Evolutionary conservation across 495 filamentous ascomycete genomes (phyloP).

Genomic region (Evernia prunastri): DNA sequence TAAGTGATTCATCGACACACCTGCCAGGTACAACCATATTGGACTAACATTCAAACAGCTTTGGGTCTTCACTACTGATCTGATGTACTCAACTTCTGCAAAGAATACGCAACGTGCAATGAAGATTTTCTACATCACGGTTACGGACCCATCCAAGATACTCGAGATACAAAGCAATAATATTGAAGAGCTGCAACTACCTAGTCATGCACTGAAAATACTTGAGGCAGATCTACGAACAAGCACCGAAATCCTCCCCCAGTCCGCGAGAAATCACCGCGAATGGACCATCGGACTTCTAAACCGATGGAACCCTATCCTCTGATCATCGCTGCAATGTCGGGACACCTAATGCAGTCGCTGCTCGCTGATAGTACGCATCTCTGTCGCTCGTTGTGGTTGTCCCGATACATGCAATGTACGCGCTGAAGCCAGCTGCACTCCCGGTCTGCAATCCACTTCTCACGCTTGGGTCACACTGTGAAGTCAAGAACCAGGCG

Average conservation of each 20-base stretch:
- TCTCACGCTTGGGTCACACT: constrained; percentile 49
- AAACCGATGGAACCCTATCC: constrained; percentile 32
- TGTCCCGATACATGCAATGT: constrained; percentile 62
- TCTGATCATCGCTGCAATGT: background rate
- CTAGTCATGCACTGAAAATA: constrained; percentile 40
- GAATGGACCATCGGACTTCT: constrained; percentile 64
- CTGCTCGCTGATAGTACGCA: constrained; percentile 49
- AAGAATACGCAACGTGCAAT: constrained; percentile 46
- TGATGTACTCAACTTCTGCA: constrained; percentile 54
- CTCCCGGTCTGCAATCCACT: constrained; percentile 42
- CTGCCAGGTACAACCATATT: constrained; percentile 1
- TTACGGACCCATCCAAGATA: constrained; percentile 46
- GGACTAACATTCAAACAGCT: constrained; percentile 28
- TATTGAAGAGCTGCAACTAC: constrained; percentile 60
- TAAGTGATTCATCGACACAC: constrained; percentile 28
- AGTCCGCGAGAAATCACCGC: constrained; percentile 48
- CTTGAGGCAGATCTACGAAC: constrained; percentile 38
- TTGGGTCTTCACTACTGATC: constrained; percentile 68
- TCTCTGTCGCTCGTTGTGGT: constrained; percentile 42
- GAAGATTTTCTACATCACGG: constrained; percentile 57
- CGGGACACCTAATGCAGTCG: constrained; percentile 33
- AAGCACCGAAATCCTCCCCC: constrained; percentile 52
- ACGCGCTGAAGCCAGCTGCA: constrained; percentile 53
- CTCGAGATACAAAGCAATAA: constrained; percentile 49
- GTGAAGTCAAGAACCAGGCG: constrained; percentile 65